These are phyloP conservation scores for Umbelopsis ramanniana DNA, from an alignment of 192 early-diverging fungal species.

Conservation along the genomic window DNA sequence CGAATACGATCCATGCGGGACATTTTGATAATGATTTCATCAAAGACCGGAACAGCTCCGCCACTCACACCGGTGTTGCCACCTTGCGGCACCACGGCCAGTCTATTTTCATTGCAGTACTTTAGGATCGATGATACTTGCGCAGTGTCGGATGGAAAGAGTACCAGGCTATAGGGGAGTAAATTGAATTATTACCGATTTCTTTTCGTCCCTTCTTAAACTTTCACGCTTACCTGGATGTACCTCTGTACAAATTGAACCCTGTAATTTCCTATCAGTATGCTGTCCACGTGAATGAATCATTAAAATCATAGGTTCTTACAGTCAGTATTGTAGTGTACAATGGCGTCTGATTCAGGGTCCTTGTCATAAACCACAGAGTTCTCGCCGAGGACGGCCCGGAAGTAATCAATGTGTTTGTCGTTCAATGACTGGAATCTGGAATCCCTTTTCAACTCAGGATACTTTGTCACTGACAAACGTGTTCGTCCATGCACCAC, in stretches of 20 bases:
- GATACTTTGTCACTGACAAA: not conserved
- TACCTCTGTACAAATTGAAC: constrained; percentile 91
- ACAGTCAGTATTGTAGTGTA: not conserved
- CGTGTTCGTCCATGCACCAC: not conserved
- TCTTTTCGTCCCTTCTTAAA: not conserved
- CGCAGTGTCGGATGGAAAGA: constrained; percentile 80
- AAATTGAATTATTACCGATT: too few relatives aligned
- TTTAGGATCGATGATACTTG: constrained; percentile 81
- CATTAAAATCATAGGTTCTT: not conserved
- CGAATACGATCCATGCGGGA: constrained; percentile 78
- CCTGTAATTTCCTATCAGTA: constrained; percentile 9
- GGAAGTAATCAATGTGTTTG: constrained; percentile 1
- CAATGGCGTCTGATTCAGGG: not conserved
- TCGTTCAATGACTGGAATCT: constrained; percentile 9
- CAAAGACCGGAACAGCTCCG: constrained; percentile 92
- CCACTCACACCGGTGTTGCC: constrained; percentile 97
- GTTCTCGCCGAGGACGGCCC: not conserved
- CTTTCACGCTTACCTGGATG: constrained; percentile 45
- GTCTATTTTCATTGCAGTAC: constrained; percentile 82
- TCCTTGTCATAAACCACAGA: constrained; percentile 7
- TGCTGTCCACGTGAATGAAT: not conserved
- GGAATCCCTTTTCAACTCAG: not conserved
- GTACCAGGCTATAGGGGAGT: constrained; percentile 55
- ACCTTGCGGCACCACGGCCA: constrained; percentile 96
- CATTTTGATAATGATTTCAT: constrained; percentile 88